Evolutionary conservation across 2,329 filamentous ascomycete genomes (phyloP), one percentile per base, ranked within the genome.

Genomic region (Cercospora zeae-maydis): DNA sequence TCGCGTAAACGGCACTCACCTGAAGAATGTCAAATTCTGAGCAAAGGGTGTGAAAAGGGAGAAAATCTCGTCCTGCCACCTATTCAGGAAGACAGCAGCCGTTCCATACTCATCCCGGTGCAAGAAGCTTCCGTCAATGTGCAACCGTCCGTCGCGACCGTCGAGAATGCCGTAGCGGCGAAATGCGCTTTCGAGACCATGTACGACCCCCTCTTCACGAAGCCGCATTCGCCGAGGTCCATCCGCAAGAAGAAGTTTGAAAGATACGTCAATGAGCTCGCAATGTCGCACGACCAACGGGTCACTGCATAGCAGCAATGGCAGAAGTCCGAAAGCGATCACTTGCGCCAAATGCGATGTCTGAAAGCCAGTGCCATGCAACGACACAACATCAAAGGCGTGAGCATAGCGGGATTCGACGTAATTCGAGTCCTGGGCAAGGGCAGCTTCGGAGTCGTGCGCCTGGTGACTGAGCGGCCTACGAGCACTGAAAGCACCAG

Each of bases 361-460:
- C 80, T 96, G 71, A 91, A 90, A 70, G 82, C 85, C 10, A 85
- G 83, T 49, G 85, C 84, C 14, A 79, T 82, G 51, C 72, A 73
- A 31, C 74, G 77, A n/a, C 78, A 79, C 27, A 77, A 75, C 11
- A 76, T 79, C 59, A 81, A 83, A 67, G 80, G 81, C 2, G 80
- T 83, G 13, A 81, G 82, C 47, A 74, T 83, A 21, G 84, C 86
- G 8, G 85, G 87, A n/a, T 97, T 93, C 71, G 89, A 96, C 67
- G 82, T 88, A 11, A 78, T 98, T 31, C 90, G 92, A 69, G 83
- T 96, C 16, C 82, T 98, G 4, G 93, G 95, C 0, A 96, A 95
- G 74, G 93, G 95, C 8, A 97, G 93, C 73, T 99, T 98, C 77
- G 93, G 95, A 0, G 88, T 96, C 24, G 95, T 99, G 14, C 86